Base-by-base conservation (phyloP, 2,329 filamentous ascomycete species). In the Paecilomyces sp. region DNA sequence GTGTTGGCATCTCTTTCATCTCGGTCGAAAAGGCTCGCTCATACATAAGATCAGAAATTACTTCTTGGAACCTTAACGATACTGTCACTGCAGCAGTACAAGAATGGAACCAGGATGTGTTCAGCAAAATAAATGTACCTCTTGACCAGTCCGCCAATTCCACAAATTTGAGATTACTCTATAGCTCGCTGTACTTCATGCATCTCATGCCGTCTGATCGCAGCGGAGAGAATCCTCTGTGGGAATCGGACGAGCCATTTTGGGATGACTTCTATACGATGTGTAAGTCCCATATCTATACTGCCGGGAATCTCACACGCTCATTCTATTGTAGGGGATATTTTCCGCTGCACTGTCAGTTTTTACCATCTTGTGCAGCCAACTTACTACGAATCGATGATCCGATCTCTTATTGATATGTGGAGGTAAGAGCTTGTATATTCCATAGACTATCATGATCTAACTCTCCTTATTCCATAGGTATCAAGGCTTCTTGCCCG, bases 211-310 rank as follows among this genome's bases (percentile, higher is more conserved):
- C 88, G 0, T 87, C 86, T 0, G 88, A 90, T 68, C 83, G 86
- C 60, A 89, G 86, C 0, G 87, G 86, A 0, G 88, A 90, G 68
- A 90, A 90, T 62, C 87, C 87, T 0, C 72, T 81, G 0, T 90
- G 88, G 87, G 69, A 77, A 0, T 86, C 84, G 0, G 67, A 68
- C 0, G 88, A 90, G 70, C 87, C 88, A 1, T 89, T 86, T 65
- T 90, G 88, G 68, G 85, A 88, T 62, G 88, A 90, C 58, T 83
- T 87, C 15, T 89, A 88, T 65, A 90, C 88, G 2, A 63, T 72
- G 57, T 72, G 70, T 72, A 34, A 62, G 68, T 61, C 83, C 34
- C 13, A 22, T 51, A 51, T 51, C 47, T 18, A 2, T 3, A 51
- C 11, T 9, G 4, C 47, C 1, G 13, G 1, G 47, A 15, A 24